Evolutionary conservation across 345 rosid species (phyloP).

Genomic region (Conringia planisiliqua): DNA sequence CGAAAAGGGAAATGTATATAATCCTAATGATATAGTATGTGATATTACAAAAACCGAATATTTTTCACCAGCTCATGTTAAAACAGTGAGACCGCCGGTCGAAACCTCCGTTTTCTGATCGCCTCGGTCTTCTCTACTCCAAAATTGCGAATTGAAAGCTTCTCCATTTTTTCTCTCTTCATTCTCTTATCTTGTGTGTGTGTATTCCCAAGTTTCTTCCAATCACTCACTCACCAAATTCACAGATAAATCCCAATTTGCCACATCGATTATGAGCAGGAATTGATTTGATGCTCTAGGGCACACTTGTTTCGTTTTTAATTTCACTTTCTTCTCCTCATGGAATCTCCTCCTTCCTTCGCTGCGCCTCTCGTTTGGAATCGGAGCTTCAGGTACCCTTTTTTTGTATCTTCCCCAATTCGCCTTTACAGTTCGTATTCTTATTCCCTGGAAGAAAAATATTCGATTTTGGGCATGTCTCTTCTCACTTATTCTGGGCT

Average conservation of each 20-base stretch:
- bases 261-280: conserved; percentile 12
- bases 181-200: background rate
- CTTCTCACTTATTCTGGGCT: background rate
- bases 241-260: conserved; percentile 7
- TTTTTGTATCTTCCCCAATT: background rate
- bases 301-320: background rate
- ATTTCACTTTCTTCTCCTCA: conserved; percentile 16
- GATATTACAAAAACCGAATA: no score
- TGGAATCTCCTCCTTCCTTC: conserved; percentile 20
- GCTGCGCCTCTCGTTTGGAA: conserved; percentile 24
- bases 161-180: background rate
- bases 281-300: conserved; percentile 18
- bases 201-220: background rate
- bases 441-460: background rate
- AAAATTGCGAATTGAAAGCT: conserved; percentile 1
- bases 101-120: conserved; percentile 12
- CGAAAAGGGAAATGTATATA: no score
- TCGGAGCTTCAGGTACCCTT: conserved; percentile 28
- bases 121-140: background rate
- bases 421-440: background rate
- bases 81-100: conserved; percentile 27
- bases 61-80: background rate
- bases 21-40: background rate
- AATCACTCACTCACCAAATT: background rate
- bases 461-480: background rate